Evolutionary conservation across 2,329 filamentous ascomycete species (phyloP).

Genomic region (Neospermospora avenae): DNA sequence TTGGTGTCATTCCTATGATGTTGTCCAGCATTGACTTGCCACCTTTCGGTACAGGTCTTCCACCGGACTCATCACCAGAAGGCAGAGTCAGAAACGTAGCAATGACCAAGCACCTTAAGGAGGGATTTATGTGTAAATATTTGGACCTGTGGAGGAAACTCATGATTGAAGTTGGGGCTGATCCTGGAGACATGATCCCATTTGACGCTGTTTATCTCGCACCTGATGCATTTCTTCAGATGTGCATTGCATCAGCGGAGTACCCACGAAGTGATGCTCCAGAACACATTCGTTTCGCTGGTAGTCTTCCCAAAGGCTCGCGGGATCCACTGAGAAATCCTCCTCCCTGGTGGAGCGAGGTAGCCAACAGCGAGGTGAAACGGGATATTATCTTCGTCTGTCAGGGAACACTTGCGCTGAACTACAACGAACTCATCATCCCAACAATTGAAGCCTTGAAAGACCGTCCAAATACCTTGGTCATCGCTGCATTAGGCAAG

Average conservation of each 20-base stretch:
- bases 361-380: constrained; percentile 40
- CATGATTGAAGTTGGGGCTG: constrained; percentile 32
- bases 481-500: constrained; percentile 35
- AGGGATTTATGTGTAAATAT: constrained; percentile 12
- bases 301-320: constrained; percentile 39
- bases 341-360: constrained; percentile 46
- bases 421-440: constrained; percentile 35
- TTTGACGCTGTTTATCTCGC: constrained; percentile 25
- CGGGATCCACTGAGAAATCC: constrained; percentile 30
- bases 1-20: constrained; percentile 40
- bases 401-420: constrained; percentile 36
- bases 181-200: constrained; percentile 22
- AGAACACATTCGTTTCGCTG: constrained; percentile 42
- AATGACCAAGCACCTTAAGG: constrained; percentile 27
- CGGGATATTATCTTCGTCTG: constrained; percentile 38
- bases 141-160: constrained; percentile 15
- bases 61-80: constrained; percentile 38
- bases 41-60: constrained; percentile 40
- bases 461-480: constrained; percentile 34
- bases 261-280: constrained; percentile 38
- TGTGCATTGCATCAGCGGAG: constrained; percentile 38
- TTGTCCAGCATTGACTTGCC: constrained; percentile 39
- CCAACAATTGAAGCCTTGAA: constrained; percentile 38
- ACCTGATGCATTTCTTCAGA: constrained; percentile 34
- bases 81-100: constrained; percentile 37